These are phyloP conservation scores for Singerocomus inundabilis DNA, from an alignment of 1,284 basidiomycete species.

Conservation along the genomic window DNA sequence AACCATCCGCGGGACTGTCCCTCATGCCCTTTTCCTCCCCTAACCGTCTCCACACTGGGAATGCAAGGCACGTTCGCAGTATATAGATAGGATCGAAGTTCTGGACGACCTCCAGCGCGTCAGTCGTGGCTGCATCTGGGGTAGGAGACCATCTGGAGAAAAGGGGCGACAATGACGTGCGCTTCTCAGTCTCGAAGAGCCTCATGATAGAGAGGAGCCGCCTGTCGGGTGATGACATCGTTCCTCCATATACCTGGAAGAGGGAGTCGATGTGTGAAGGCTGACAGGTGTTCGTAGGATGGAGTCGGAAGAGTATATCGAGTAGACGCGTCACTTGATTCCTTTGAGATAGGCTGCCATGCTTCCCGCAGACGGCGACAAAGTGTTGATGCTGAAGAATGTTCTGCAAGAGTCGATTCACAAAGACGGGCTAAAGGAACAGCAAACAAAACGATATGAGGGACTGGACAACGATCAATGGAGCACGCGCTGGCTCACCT, in stretches of 20 bases:
- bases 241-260: slow-evolving; percentile 71
- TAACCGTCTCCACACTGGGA: slow-evolving; percentile 59
- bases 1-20: slow-evolving; percentile 33
- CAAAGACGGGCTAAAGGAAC: slow-evolving; percentile 47
- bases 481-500: slow-evolving; percentile 43
- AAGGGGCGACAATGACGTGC: slow-evolving; percentile 60
- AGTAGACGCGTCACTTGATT: slow-evolving; percentile 55
- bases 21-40: slow-evolving; percentile 34
- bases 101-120: slow-evolving; percentile 63
- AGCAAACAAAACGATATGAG: neutral
- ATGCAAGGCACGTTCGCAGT: slow-evolving; percentile 72
- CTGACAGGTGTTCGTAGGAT: slow-evolving; percentile 81
- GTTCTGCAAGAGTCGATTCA: slow-evolving; percentile 64
- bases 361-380: slow-evolving; percentile 39
- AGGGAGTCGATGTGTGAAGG: slow-evolving; percentile 78
- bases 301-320: slow-evolving; percentile 65
- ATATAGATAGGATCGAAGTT: slow-evolving; percentile 69
- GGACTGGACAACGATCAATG: neutral
- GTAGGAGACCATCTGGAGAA: slow-evolving; percentile 61
- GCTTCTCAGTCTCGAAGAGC: slow-evolving; percentile 75
- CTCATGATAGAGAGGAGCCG: slow-evolving; percentile 72
- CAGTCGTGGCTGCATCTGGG: slow-evolving; percentile 40
- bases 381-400: slow-evolving; percentile 63
- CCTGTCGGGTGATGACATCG: slow-evolving; percentile 61
- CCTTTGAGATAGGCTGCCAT: slow-evolving; percentile 32